Conservation (phyloP, 805 yeast genomes). For the Sugiyamaella boreocaroliniensis region DNA sequence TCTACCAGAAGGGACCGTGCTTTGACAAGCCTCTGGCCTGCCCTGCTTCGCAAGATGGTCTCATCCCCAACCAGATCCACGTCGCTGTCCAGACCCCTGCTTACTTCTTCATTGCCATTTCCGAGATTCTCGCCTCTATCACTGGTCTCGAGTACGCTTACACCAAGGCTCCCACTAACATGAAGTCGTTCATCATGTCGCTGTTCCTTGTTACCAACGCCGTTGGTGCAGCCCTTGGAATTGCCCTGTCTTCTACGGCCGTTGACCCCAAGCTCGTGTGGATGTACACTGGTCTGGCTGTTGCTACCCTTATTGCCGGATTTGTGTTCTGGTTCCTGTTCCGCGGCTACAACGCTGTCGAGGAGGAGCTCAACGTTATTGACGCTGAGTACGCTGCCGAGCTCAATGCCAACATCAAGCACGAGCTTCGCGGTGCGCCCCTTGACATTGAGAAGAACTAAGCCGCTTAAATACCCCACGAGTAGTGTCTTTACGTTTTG, state of each 20-base stretch:
- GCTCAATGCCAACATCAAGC: slow-evolving; percentile 22
- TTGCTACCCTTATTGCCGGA: slow-evolving; percentile 55
- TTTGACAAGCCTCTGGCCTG: slow-evolving; percentile 56
- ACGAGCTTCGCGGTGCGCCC: background rate
- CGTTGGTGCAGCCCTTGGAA: slow-evolving; percentile 70
- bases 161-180: slow-evolving; percentile 67
- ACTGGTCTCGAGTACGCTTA: slow-evolving; percentile 82
- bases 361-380: slow-evolving; percentile 51
- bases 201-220: slow-evolving; percentile 65
- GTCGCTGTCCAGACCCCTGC: slow-evolving; percentile 71
- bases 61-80: slow-evolving; percentile 49
- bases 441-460: background rate
- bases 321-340: slow-evolving; percentile 54
- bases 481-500: slow-evolving; percentile 1
- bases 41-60: slow-evolving; percentile 34
- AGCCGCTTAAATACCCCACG: background rate
- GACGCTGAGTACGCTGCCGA: slow-evolving; percentile 34
- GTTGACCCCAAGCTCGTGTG: slow-evolving; percentile 64
- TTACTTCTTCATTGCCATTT: slow-evolving; percentile 62
- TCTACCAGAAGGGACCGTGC: slow-evolving; percentile 70
- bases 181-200: slow-evolving; percentile 58
- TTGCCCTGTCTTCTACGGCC: slow-evolving; percentile 61
- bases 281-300: slow-evolving; percentile 59
- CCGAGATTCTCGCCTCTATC: slow-evolving; percentile 73
- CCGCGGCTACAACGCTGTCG: slow-evolving; percentile 47